Base-by-base conservation (phyloP, 139 green algal genomes). In the Zygnema cylindricum region DNA sequence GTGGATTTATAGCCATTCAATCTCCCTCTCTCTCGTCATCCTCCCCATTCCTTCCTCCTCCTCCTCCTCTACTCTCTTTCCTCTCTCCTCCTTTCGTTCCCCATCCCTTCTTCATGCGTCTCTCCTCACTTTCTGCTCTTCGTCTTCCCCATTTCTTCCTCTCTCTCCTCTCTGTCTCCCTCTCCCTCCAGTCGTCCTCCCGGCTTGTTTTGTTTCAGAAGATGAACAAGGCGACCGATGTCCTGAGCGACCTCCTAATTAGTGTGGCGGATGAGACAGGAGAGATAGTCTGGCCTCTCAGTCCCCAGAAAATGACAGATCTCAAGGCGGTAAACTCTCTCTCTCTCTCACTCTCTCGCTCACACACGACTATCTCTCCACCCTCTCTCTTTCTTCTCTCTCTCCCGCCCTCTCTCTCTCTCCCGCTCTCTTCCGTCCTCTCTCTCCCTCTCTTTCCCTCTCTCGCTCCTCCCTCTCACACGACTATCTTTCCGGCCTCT, bases 221-320 rank as follows among this genome's bases (percentile, higher is more conserved):
- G 49, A 86, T 86, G 39, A 41, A 86, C 38, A 69, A 25, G 22
- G n/a, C 78, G 11, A 86, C 39, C 35, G 38, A 86, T 30, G 78
- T 63, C 36, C 1, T 86, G 22, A 38, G 33, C 69, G 41, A 40
- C 23, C 41, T 86, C 22, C 78, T 86, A 35, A 63, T 23, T 22
- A 57, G 36, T 35, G 33, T 86, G 41, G 78, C 39, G 36, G 78
- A 86, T 33, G 78, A 86, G 3, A 54, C 76, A 77, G 78, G 43
- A 11, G 78, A 86, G 77, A 86, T 86, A 32, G 30, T 63, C 30
- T 86, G 78, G 78, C 78, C 78, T 32, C 78, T 41, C 40, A 79
- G 71, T 43, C 7, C 7, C 21, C 71, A 16, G 71, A 79, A 79
- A 43, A 41, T 79, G 36, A 23, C 71, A 79, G 71, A 79, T 43